These are phyloP conservation scores for Aspergillus tamarii DNA, from an alignment of 2,329 filamentous ascomycete genomes.

Conservation along the genomic window DNA sequence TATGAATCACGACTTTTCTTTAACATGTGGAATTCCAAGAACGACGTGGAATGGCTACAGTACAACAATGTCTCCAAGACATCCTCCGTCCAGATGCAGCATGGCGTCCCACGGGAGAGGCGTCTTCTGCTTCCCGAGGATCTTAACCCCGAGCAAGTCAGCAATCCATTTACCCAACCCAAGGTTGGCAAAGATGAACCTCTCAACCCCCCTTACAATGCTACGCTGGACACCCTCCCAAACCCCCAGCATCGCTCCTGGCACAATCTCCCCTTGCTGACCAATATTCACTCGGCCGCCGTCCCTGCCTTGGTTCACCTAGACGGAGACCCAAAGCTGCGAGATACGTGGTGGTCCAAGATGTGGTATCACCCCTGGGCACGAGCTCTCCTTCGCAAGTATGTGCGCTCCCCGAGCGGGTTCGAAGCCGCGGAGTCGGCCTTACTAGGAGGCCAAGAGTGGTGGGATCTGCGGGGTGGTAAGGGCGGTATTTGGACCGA, in stretches of 20 bases:
- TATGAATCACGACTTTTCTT: slow-evolving; percentile 56
- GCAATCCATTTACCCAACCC: slow-evolving; percentile 40
- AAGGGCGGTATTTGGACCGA: slow-evolving; percentile 59
- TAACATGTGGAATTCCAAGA: slow-evolving; percentile 44
- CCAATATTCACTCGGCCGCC: slow-evolving; percentile 53
- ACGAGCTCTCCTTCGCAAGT: slow-evolving; percentile 54
- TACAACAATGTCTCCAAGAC: slow-evolving; percentile 43
- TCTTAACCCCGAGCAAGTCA: slow-evolving; percentile 31
- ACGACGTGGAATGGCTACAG: slow-evolving; percentile 46
- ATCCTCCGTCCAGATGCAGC: slow-evolving; percentile 38
- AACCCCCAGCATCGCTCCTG: slow-evolving; percentile 44
- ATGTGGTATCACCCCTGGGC: slow-evolving; percentile 55
- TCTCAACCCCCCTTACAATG: slow-evolving; percentile 37
- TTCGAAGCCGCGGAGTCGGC: slow-evolving; percentile 48
- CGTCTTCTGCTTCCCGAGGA: slow-evolving; percentile 45
- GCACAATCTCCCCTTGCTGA: slow-evolving; percentile 48
- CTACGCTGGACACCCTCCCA: slow-evolving; percentile 48
- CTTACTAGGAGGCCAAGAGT: slow-evolving; percentile 50
- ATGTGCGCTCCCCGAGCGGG: slow-evolving; percentile 50
- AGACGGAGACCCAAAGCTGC: slow-evolving; percentile 37
- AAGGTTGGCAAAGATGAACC: slow-evolving; percentile 30
- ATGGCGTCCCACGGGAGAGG: slow-evolving; percentile 40
- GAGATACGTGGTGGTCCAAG: slow-evolving; percentile 45
- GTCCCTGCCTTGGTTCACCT: slow-evolving; percentile 51
- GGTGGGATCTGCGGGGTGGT: slow-evolving; percentile 56